Percentiles rank a stretch among this genome's conserved stretches.
Conservation (phyloP, 1,284 basidiomycete genomes). For the Melampsora americana region DNA sequence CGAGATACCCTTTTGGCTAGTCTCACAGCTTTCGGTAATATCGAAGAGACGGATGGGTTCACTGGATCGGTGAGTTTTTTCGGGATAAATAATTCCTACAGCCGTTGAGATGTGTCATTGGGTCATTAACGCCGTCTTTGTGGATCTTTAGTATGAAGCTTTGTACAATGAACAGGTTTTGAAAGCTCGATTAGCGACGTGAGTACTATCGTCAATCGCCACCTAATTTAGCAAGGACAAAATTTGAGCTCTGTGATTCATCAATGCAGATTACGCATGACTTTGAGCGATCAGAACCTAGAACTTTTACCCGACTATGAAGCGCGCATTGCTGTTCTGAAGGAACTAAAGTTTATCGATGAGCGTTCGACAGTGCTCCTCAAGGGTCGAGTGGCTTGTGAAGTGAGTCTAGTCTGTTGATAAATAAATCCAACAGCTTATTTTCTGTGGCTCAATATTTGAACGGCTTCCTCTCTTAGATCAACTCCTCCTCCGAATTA, state of each 20-base stretch:
- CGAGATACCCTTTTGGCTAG: conserved; percentile 61
- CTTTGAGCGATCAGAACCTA: conserved; percentile 88
- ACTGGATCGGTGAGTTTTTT: conserved; percentile 11
- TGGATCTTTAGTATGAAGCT: background rate
- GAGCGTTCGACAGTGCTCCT: conserved; percentile 88
- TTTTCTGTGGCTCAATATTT: background rate
- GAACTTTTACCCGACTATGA: conserved; percentile 97
- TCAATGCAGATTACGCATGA: conserved; percentile 14
- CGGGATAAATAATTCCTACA: too few species aligned
- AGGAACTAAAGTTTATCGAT: conserved; percentile 86
- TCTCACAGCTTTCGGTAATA: conserved; percentile 52
- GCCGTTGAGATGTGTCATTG: background rate
- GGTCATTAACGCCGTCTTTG: background rate
- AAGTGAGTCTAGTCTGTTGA: conserved; percentile 60
- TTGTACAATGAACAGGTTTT: conserved; percentile 22
- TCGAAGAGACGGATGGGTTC: conserved; percentile 37
- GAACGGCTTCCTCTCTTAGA: conserved; percentile 59
- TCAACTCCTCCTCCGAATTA: conserved; percentile 94
- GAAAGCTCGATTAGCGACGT: conserved; percentile 60
- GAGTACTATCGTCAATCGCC: conserved; percentile 15
- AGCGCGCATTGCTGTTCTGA: conserved; percentile 83
- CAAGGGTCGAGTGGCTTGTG: conserved; percentile 96
- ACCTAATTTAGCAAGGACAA: background rate
- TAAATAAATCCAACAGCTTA: background rate
- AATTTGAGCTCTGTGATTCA: background rate